Percentiles rank a stretch among this genome's conserved stretches.
Evolutionary conservation across 2,329 filamentous ascomycete genomes (phyloP).

Genomic region (Cordyceps farinosa): DNA sequence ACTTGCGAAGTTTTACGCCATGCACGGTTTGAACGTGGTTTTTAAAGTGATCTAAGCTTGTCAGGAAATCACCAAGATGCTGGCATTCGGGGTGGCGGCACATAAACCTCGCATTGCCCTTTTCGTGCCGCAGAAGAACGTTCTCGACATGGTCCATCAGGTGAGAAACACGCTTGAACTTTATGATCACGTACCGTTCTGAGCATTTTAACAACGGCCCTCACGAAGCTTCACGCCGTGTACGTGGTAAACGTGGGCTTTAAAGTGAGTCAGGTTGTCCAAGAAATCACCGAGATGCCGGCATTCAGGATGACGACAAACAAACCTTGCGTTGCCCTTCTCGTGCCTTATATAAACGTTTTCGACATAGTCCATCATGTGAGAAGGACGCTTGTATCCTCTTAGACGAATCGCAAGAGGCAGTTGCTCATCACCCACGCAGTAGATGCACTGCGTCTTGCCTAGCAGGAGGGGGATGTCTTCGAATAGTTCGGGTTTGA

Average conservation of each 20-base stretch:
- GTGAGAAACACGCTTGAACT: too few species aligned
- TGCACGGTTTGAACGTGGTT: not conserved
- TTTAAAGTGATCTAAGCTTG: not conserved
- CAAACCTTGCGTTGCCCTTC: too few species aligned
- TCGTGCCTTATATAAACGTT: too few species aligned
- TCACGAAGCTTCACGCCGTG: too few species aligned
- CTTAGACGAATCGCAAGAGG: not conserved
- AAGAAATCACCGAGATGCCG: too few species aligned
- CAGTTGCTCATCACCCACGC: conserved; percentile 16
- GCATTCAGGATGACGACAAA: too few species aligned
- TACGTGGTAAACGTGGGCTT: too few species aligned
- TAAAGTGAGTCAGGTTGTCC: too few species aligned
- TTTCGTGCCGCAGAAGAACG: conserved; percentile 14
- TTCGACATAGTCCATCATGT: conserved; percentile 16
- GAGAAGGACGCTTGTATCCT: conserved; percentile 13
- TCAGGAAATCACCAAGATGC: not conserved
- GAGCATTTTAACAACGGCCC: too few species aligned
- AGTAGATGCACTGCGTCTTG: conserved; percentile 19
- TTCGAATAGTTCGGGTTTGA: conserved; percentile 4
- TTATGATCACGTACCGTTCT: too few species aligned
- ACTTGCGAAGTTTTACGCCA: too few species aligned
- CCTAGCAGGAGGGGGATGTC: conserved; percentile 15
- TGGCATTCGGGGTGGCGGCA: conserved; percentile 16
- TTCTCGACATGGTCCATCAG: conserved; percentile 5
- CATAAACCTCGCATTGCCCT: conserved; percentile 1